These are phyloP conservation scores for Gremmenia infestans DNA, from an alignment of 2,329 filamentous ascomycete species.

Conservation along the genomic window DNA sequence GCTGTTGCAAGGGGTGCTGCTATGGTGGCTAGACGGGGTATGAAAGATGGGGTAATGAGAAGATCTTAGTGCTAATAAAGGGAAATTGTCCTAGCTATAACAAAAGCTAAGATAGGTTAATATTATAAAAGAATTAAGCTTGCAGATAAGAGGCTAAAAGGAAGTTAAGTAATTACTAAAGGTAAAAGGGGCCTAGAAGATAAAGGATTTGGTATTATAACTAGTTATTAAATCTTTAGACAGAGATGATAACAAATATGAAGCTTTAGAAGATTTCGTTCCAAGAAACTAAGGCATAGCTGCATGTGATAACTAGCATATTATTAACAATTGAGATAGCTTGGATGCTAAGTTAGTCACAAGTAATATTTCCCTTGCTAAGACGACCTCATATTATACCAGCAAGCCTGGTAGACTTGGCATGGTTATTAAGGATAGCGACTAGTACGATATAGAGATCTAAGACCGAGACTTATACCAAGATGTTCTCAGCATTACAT, in stretches of 20 bases:
- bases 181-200: conserved; percentile 23
- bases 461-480: conserved; percentile 30
- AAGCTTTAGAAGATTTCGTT: conserved; percentile 5
- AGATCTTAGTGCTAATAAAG: conserved; percentile 56
- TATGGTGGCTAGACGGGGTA: not conserved
- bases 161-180: conserved; percentile 67
- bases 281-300: not conserved
- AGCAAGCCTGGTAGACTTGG: conserved; percentile 25
- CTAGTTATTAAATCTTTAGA: conserved; percentile 10
- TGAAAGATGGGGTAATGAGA: conserved; percentile 22
- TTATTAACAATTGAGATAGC: conserved; percentile 16
- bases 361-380: conserved; percentile 11
- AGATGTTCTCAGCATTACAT: not conserved
- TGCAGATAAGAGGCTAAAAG: conserved; percentile 65
- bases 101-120: conserved; percentile 61
- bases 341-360: conserved; percentile 20
- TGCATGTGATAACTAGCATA: conserved; percentile 15
- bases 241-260: conserved; percentile 13
- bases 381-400: conserved; percentile 6
- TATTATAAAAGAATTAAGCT: conserved; percentile 76
- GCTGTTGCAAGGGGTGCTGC: not conserved
- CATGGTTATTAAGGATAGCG: conserved; percentile 50
- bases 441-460: conserved; percentile 44
- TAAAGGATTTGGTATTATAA: conserved; percentile 12
- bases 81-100: conserved; percentile 70